Base-by-base conservation (phyloP, 1,139 yeast genomes). In the Meyerozyma elateridarum region DNA sequence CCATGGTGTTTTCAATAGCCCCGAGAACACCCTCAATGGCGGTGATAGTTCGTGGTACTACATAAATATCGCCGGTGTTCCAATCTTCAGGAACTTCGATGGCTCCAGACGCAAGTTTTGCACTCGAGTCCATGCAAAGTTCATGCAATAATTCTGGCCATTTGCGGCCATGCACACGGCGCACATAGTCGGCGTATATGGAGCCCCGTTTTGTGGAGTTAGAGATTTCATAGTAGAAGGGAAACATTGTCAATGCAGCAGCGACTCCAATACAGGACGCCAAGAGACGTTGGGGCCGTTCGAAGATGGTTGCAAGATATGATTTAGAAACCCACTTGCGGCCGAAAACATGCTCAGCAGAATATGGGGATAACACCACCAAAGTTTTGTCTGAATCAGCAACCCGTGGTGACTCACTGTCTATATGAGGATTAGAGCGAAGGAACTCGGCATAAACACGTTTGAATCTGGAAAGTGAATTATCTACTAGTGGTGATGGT, bases 11-110 rank as follows among this genome's bases (percentile, higher is more conserved):
- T 53, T 85, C 94, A 7, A 85, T 64, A 0, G 94, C 81, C 0
- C 93, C 94, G 25, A 85, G 63, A 1, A 81, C 87, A 3, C 94
- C 95, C 44, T 81, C 83, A 9, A 85, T 58, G 0, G 95, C 95
- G 29, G 72, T 73, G 8, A 82, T 56, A 0, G 95, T 81, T 28
- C 69, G 73, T 6, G 81, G 77, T 5, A 79, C 74, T 37, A 85
- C 55, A 49, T 85, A 85, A 25, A 85, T 83, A 50, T 85, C 95
- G 6, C 94, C 94, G 3, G 83, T 72, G 40, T 85, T 84, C 94
- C 95, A 85, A 35, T 73, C 77, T 13, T 72, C 77, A 0, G 95
- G 94, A 1, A 85, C 89, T 52, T 85, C 95, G 8, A 84, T 45
- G 44, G 76, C 61, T 18, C 76, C 73, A 3, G 63, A 56, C n/a